phyloP scores from a whole-genome alignment of 345 rosid species.

The Eucalyptus pauciflora region DNA sequence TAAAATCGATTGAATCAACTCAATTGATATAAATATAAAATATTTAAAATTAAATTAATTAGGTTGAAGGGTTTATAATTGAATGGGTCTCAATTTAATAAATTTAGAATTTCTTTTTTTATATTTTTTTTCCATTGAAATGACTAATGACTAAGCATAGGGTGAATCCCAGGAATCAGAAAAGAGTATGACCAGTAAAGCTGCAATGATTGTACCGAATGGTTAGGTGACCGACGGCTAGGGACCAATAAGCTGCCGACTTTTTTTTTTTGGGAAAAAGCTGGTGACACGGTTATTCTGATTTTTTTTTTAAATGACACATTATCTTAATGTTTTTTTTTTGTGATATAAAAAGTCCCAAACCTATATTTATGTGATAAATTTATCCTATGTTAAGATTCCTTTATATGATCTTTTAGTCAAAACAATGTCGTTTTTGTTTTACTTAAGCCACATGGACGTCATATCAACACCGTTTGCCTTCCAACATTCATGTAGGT shows the following conservation, averaged over 20 bases:
- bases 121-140: background rate
- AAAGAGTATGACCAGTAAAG: background rate
- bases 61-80: rapidly evolving
- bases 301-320: too few relatives aligned
- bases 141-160: background rate
- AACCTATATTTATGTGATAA: too few relatives aligned
- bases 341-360: too few relatives aligned
- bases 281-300: too few relatives aligned
- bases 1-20: rapidly evolving
- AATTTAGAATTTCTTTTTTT: too few relatives aligned
- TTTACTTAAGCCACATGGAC: background rate
- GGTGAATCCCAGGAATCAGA: background rate
- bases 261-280: background rate
- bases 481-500: background rate
- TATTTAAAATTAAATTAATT: too few relatives aligned
- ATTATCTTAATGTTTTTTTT: too few relatives aligned
- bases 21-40: too few relatives aligned
- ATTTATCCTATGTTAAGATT: too few relatives aligned
- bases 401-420: too few relatives aligned
- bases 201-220: background rate
- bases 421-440: too few relatives aligned
- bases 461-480: background rate
- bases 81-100: too few relatives aligned
- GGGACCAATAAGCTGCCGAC: background rate
- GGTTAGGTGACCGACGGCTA: background rate